Evolutionary conservation across 2,329 filamentous ascomycete genomes (phyloP), one percentile per base, ranked within the genome.

Genomic region (Talaromyces piceae): DNA sequence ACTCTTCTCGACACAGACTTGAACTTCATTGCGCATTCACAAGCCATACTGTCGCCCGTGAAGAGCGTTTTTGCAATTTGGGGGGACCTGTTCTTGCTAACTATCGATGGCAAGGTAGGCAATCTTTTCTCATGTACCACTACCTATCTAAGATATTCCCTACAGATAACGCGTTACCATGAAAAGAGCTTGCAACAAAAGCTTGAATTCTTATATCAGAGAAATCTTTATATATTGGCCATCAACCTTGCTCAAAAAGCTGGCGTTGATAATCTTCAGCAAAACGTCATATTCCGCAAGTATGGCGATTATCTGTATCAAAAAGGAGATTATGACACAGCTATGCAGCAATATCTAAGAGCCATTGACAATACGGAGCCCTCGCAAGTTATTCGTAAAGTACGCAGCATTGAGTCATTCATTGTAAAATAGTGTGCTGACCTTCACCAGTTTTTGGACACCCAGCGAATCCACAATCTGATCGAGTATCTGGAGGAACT

Each of bases 291-390:
- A 53, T 94, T 91, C 63, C 84, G 91, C 53, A 91, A 86, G 65
- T 97, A 95, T 67, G 93, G 91, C 11, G 93, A 98, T 65, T 88
- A 91, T 62, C 71, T 97, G 3, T 97, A 98, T 62, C 88, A 94
- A 58, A 95, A 95, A 63, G 89, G 87, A 4, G 91, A 96, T 63
- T 98, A 91, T 63, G 93, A 98, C 63, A 93, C 88, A 5, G 91
- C 94, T n/a, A 98, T 98, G 94, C 86, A 94, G 61, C 93, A 97
- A 67, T 98, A 98, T 64, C 83, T 98, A 56, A 87, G 89, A 59
- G 91, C 94, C 0, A 96, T 98, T 54, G 91, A 96, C 64, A 93
- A 88, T 53, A 97, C 91, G 0, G 91, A 97, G 62, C 91, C 91
- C 5, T 96, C 91, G 1, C 91, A 96, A 63, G 89, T 97, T 44